Evolutionary conservation across 805 yeast species (phyloP), one percentile per base, ranked within the genome.

Genomic region (Alloascoidea hylecoeti): DNA sequence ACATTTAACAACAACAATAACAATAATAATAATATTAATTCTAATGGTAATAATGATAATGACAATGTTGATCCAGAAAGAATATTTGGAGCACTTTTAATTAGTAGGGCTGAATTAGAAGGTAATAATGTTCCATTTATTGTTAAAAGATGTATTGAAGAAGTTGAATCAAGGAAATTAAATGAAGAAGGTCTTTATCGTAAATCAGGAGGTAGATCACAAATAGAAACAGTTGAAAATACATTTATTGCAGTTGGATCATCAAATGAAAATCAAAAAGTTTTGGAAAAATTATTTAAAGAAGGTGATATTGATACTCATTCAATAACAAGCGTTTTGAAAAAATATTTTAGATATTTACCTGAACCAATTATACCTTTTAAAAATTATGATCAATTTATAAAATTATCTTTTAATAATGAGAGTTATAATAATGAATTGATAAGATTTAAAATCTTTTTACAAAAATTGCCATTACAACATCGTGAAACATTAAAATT

Each of bases 171-270:
- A 4, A 64, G 84, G 41, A 95, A 95, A 3, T 56, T 88, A 46
- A 74, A 68, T 32, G 60, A 66, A 43, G 97, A 88, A 56, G 98
- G 98, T 5, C 69, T 92, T 27, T 92, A 92, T 60, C 66, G 98
- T 46, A 78, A 88, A 46, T 79, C 94, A 35, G 98, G 95, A 1
- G 81, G 84, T 3, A 69, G 76, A 44, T 68, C 84, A 5, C 78
- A 80, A 36, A 68, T 78, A 39, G 72, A 69, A 43, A 42, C 66
- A 46, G 52, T 66, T 49, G 57, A 59, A 50, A 54, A 52, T 42
- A 39, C 51, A 43, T 49, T 71, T 57, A 43, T 14, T 6, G 5
- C 18, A 16, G 32, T n/a, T 9, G 32, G 32, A 16, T 55, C 63
- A n/a, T 56, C 53, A 38, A 47, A 51, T 16, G 39, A n/a, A 23